Evolutionary conservation across 2,329 filamentous ascomycete genomes (phyloP).

Genomic region (Lachnellula hyalina): DNA sequence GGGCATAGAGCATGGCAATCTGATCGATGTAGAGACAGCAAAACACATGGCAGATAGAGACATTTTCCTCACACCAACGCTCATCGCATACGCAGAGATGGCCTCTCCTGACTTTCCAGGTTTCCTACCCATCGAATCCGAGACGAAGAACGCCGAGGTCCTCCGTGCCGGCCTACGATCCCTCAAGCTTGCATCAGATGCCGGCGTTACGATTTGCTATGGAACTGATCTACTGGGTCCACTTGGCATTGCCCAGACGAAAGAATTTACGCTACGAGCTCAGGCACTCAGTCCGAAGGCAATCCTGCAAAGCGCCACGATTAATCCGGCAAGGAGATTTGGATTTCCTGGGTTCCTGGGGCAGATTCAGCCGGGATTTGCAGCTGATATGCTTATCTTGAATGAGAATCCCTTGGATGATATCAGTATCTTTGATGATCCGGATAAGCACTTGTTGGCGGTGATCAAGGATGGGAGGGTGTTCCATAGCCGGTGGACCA

Average conservation of each 20-base stretch:
- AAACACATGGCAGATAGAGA: slow-evolving; percentile 44
- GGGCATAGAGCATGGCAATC: slow-evolving; percentile 55
- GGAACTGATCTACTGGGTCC: slow-evolving; percentile 51
- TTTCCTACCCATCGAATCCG: slow-evolving; percentile 40
- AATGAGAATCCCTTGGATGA: slow-evolving; percentile 51
- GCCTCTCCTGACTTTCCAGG: slow-evolving; percentile 37
- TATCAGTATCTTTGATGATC: slow-evolving; percentile 42
- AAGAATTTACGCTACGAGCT: slow-evolving; percentile 43
- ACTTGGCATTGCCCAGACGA: slow-evolving; percentile 42
- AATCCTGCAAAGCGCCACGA: slow-evolving; percentile 46
- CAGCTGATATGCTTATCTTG: slow-evolving; percentile 49
- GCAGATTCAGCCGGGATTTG: slow-evolving; percentile 44
- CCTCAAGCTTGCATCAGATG: slow-evolving; percentile 44
- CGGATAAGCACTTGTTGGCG: slow-evolving; percentile 42
- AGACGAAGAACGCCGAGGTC: slow-evolving; percentile 47
- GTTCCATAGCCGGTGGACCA: slow-evolving; percentile 13
- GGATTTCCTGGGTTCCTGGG: slow-evolving; percentile 43
- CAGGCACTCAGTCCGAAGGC: slow-evolving; percentile 38
- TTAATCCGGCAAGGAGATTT: slow-evolving; percentile 48
- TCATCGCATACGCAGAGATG: slow-evolving; percentile 48
- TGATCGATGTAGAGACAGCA: slow-evolving; percentile 55
- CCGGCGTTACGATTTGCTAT: slow-evolving; percentile 51
- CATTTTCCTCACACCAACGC: slow-evolving; percentile 48
- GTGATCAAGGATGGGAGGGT: slow-evolving; percentile 52
- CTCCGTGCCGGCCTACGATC: slow-evolving; percentile 41